Base-by-base conservation (phyloP, 306 rosid genomes). In the Ormosia semicastrata region DNA sequence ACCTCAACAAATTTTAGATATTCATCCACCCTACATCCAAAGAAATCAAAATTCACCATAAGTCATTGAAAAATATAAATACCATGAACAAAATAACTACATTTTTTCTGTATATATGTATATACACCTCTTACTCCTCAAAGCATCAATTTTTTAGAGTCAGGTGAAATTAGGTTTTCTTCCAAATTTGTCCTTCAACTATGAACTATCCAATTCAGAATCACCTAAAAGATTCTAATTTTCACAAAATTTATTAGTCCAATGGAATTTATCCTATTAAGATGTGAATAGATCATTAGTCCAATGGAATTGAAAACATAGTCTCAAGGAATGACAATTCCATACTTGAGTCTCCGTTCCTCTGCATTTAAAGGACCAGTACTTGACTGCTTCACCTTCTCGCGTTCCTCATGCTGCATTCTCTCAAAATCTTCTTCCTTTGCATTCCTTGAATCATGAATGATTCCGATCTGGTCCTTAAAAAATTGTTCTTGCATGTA, bases 351-450 rank as follows among this genome's bases (percentile, higher is more conserved):
- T 46, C 86, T 73, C 9, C 70, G 73, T 36, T 88, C 91, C 63
- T 88, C 91, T 0, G 91, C 64, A 85, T 83, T 82, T 17, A 84
- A 78, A 49, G 85, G 83, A 69, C 70, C 52, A 18, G 43, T 78
- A 66, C 84, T 87, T 4, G 89, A 87, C 56, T 86, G 87, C 86
- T 87, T 87, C 77, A 87, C 89, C 86, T 92, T 94, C 79, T 90
- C 90, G 5, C 97, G 94, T 36, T 94, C 89, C 43, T 89, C 92
- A 84, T 91, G 93, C 85, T 94, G 98, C 84, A 88, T 57, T 83
- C 87, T 89, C 90, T 90, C 97, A 73, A 94, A 94, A 10, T 85
- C 78, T 69, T 90, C 95, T 76, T 90, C 98, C 77, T 83, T 92
- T 1, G 73, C 89, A 63, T 77, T 73, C 87, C 89, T 88, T 9